Conservation (phyloP, 805 yeast species). For the Teunomyces lycoperdinae region DNA sequence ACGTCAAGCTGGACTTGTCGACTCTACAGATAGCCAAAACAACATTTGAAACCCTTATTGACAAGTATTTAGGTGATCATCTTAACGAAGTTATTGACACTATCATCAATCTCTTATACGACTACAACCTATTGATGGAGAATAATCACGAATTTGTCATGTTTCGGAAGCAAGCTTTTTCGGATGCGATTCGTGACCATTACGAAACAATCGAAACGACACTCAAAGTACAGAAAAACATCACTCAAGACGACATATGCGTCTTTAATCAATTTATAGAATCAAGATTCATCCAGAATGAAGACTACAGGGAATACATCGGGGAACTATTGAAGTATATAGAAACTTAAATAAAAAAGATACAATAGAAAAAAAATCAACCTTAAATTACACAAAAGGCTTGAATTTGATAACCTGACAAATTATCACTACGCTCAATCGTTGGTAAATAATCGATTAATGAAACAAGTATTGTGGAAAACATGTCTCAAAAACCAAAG, state of each 20-base stretch:
- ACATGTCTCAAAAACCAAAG: constrained; percentile 15
- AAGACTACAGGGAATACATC: constrained; percentile 6
- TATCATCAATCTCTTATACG: constrained; percentile 11
- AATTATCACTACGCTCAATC: no score
- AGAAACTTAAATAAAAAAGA: background rate
- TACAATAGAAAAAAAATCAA: background rate
- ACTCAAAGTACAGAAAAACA: background rate
- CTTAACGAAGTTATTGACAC: constrained; percentile 9
- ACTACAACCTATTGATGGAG: constrained; percentile 9
- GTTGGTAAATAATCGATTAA: background rate
- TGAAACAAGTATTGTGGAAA: background rate
- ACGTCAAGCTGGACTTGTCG: constrained; percentile 4
- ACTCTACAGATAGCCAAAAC: constrained; percentile 7
- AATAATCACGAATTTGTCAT: constrained; percentile 4
- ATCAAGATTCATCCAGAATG: constrained; percentile 5
- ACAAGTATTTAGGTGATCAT: constrained; percentile 10
- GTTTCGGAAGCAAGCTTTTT: background rate
- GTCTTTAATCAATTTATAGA: constrained; percentile 6
- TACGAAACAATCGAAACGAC: constrained; percentile 6
- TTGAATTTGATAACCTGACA: background rate
- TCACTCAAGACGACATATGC: constrained; percentile 4
- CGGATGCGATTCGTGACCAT: background rate
- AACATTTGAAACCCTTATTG: constrained; percentile 5
- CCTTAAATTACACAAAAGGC: background rate
- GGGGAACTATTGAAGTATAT: constrained; percentile 1